phyloP scores from a whole-genome alignment of 75 land plant species.

The Cryptomeria japonica region DNA sequence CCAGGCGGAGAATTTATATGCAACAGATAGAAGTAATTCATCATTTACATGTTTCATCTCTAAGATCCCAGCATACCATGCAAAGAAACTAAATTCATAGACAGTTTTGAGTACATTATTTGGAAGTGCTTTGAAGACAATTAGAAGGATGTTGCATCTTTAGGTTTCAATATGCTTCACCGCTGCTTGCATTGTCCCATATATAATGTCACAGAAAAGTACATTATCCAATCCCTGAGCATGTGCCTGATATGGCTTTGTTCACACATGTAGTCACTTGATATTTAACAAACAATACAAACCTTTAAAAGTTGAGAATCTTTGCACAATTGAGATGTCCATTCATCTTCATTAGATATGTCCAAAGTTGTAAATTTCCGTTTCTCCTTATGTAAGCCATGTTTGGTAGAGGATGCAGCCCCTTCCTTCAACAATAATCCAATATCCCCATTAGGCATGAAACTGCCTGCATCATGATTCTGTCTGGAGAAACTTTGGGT shows the following conservation, averaged over 20 bases:
- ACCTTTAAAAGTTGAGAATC: conserved; percentile 6
- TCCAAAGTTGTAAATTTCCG: conserved; percentile 6
- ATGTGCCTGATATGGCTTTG: not conserved
- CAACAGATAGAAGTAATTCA: not conserved
- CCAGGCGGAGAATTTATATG: not conserved
- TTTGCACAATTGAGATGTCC: not conserved
- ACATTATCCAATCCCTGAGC: not conserved
- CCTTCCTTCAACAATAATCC: conserved; percentile 1
- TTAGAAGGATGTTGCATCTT: not conserved
- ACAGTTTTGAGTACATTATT: not conserved
- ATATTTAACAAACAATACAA: conserved; percentile 9
- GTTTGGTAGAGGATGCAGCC: not conserved
- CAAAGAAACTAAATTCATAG: conserved; percentile 5
- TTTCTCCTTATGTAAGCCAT: not conserved
- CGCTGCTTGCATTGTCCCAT: not conserved
- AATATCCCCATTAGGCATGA: not conserved
- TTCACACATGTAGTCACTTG: not conserved
- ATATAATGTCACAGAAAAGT: conserved; percentile 5
- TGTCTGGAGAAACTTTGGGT: not conserved
- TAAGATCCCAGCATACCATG: not conserved
- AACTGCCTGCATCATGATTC: not conserved
- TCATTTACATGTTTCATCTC: not conserved
- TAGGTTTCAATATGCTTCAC: not conserved
- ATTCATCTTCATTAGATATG: not conserved
- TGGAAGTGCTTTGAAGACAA: not conserved